Conservation (phyloP, 805 yeast species). For the Starmerella etchellsii region DNA sequence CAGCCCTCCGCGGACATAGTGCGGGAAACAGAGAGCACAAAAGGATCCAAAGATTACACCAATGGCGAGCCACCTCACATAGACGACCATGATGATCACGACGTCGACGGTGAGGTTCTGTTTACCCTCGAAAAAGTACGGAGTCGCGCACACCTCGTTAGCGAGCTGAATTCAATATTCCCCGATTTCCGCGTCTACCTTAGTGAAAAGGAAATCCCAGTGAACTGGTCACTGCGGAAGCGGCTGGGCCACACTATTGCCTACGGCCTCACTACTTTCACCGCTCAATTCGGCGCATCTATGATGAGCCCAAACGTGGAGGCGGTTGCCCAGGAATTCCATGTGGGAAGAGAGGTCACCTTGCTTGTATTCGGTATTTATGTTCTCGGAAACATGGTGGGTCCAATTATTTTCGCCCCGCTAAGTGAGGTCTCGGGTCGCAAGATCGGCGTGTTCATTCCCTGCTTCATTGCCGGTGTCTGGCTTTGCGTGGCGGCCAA, state of each 20-base stretch:
- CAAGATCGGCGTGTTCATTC: conserved; percentile 37
- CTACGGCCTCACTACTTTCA: conserved; percentile 35
- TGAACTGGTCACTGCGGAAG: conserved; percentile 39
- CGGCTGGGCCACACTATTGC: conserved; percentile 33
- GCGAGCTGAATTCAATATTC: conserved; percentile 8
- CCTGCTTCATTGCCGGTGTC: conserved; percentile 36
- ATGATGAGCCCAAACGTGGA: conserved; percentile 41
- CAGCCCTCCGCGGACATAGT: no score
- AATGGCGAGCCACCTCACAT: no score
- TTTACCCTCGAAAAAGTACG: neutral
- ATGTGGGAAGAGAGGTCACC: conserved; percentile 35
- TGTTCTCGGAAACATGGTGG: conserved; percentile 49
- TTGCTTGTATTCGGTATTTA: conserved; percentile 42
- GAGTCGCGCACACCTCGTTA: conserved; percentile 1
- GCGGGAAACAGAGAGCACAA: no score
- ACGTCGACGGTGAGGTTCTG: no score
- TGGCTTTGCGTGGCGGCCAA: conserved; percentile 29
- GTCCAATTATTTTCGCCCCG: conserved; percentile 48
- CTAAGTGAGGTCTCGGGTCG: conserved; percentile 47
- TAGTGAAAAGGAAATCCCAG: conserved; percentile 31
- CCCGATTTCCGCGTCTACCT: conserved; percentile 11
- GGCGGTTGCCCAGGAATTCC: conserved; percentile 35
- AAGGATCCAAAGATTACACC: no score
- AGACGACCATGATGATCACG: no score
- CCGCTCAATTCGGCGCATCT: conserved; percentile 43